Base-by-base conservation (phyloP, 73 alveolate genomes). In the Symbiodinium pilosum region DNA sequence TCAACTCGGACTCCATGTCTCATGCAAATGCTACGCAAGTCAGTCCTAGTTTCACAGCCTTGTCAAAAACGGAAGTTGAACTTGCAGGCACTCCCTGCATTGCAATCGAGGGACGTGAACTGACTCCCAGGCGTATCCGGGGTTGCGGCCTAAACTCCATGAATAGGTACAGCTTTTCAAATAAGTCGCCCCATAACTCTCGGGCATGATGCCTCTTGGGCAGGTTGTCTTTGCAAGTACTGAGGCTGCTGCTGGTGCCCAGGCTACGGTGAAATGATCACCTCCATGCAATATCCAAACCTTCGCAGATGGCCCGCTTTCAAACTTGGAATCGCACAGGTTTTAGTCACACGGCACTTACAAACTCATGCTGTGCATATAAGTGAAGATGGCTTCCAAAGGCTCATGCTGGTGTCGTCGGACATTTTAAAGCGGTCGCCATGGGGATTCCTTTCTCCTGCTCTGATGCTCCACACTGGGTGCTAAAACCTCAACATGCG, bases 211-310 rank as follows among this genome's bases (percentile, higher is more conserved):
- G n/a, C n/a, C n/a, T n/a, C n/a, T n/a, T n/a, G n/a, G n/a, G n/a
- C n/a, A n/a, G n/a, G n/a, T n/a, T n/a, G n/a, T n/a, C n/a, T n/a
- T n/a, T n/a, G n/a, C n/a, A n/a, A n/a, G n/a, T n/a, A n/a, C n/a
- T n/a, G n/a, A n/a, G n/a, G n/a, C n/a, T n/a, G n/a, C n/a, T 26
- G 81, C 97, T 21, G 73, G 40, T 2, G 89, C 52, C 98, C 98
- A 93, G n/a, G 98, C 93, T 5, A 93, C 93, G 4, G 98, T 93
- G 69, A 93, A 93, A 40, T 93, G 98, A n/a, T 93, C 98, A 36
- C 98, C 98, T 1, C 98, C 98, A 40, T 93, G 98, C 36, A 93
- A 68, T 39, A 93, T 93, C 98, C 98, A 93, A n/a, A 93, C 98
- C 98, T 93, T 4, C 39, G 21, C 38, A 64, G 81, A 26, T 47